Conservation (phyloP, 495 filamentous ascomycete species). For the Clavariopsis aquatica region DNA sequence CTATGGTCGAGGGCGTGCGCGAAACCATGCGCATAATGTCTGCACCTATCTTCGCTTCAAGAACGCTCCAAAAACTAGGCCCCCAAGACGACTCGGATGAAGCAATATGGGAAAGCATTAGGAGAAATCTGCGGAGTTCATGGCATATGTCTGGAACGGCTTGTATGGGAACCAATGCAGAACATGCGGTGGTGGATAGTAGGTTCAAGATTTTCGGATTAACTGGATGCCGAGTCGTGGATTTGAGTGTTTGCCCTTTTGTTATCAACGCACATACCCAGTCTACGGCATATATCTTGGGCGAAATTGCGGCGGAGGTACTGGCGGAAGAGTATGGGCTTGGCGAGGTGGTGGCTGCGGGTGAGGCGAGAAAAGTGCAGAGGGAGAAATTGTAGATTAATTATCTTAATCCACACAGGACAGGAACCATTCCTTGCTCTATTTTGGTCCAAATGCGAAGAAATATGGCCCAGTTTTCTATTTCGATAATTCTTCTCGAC, state of each 20-base stretch:
- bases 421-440: not conserved
- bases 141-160: slow-evolving; percentile 29
- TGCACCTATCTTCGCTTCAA: slow-evolving; percentile 7
- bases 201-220: slow-evolving; percentile 25
- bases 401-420: not conserved
- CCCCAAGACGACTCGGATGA: slow-evolving; percentile 17
- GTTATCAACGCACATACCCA: slow-evolving; percentile 26
- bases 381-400: not conserved
- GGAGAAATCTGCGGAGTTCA: not conserved
- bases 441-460: not conserved
- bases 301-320: slow-evolving; percentile 20
- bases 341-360: slow-evolving; percentile 2
- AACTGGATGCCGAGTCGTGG: slow-evolving; percentile 23
- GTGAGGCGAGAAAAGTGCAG: not conserved
- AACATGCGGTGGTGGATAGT: slow-evolving; percentile 20
- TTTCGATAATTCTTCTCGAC: too few relatives aligned
- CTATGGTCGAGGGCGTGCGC: not conserved
- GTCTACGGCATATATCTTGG: slow-evolving; percentile 23
- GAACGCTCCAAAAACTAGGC: not conserved
- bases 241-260: slow-evolving; percentile 31
- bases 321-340: slow-evolving; percentile 23
- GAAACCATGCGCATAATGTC: slow-evolving; percentile 12
- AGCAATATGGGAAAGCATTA: slow-evolving; percentile 11
- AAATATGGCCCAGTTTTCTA: not conserved
- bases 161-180: slow-evolving; percentile 16